These are phyloP conservation scores for Melaleuca quinquenervia DNA, from an alignment of 345 rosid species.

Conservation along the genomic window DNA sequence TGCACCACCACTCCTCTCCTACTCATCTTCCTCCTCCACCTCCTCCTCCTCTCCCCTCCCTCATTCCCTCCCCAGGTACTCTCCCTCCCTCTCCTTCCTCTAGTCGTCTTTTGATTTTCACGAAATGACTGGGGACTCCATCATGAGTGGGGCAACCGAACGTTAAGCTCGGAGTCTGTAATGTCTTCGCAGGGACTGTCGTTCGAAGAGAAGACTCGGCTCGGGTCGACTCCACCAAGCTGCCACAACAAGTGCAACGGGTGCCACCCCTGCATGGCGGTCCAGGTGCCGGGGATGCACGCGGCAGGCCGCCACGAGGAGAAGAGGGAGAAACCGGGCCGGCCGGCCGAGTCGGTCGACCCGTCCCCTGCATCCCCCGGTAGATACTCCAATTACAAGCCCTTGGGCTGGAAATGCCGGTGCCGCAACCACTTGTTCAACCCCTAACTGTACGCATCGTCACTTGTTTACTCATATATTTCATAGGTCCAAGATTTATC, in stretches of 20 bases:
- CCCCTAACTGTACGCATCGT: conserved; percentile 19
- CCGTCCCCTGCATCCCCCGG: conserved; percentile 22
- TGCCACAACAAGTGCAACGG: conserved; percentile 80
- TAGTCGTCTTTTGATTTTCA: neutral
- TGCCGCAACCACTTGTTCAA: conserved; percentile 66
- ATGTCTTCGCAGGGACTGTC: conserved; percentile 20
- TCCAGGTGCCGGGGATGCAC: conserved; percentile 61
- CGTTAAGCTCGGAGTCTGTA: neutral
- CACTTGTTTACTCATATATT: neutral
- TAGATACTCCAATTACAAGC: conserved; percentile 82
- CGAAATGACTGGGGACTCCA: neutral
- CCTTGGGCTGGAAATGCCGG: conserved; percentile 86
- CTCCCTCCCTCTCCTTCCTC: neutral
- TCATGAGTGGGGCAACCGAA: neutral
- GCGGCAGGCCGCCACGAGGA: neutral
- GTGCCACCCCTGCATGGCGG: conserved; percentile 90
- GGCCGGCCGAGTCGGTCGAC: neutral
- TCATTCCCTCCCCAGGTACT: neutral
- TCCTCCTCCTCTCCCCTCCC: neutral
- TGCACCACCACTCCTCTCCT: neutral
- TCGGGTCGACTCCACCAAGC: conserved; percentile 88
- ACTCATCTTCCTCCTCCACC: neutral
- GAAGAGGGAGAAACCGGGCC: neutral
- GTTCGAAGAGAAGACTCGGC: conserved; percentile 56
- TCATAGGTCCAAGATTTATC: neutral